A percentile compares a stretch with the other conserved stretches of the same genome.
Conservation (phyloP, 2,329 filamentous ascomycete species). For the Atkinsonella hypoxylon region DNA sequence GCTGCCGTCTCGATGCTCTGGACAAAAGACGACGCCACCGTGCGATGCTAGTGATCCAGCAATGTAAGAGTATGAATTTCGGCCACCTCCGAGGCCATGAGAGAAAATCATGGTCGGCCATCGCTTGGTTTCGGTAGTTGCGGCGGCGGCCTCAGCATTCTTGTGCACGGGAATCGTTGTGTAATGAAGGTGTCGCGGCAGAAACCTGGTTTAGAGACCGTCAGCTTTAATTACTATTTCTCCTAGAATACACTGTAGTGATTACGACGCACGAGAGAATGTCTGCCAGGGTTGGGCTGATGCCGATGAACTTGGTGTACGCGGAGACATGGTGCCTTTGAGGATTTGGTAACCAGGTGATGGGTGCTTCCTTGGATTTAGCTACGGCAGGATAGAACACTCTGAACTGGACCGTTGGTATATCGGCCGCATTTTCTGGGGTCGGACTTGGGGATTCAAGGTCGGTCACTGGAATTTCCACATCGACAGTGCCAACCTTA, state of each 20-base stretch:
- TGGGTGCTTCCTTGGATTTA: slow-evolving; percentile 41
- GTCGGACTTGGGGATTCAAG: slow-evolving; percentile 41
- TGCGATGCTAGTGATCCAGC: slow-evolving; percentile 69
- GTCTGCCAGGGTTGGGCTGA: slow-evolving; percentile 44
- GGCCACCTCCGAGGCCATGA: slow-evolving; percentile 68
- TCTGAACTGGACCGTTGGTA: slow-evolving; percentile 67
- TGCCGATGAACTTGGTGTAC: slow-evolving; percentile 65
- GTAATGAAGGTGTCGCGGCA: slow-evolving; percentile 62
- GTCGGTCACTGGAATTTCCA: slow-evolving; percentile 61
- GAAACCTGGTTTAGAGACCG: slow-evolving; percentile 31
- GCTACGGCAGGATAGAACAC: slow-evolving; percentile 65
- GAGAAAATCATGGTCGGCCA: slow-evolving; percentile 83
- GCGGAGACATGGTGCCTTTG: slow-evolving; percentile 63
- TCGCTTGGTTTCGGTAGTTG: slow-evolving; percentile 35
- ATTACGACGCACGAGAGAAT: slow-evolving; percentile 42
- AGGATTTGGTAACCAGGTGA: slow-evolving; percentile 67
- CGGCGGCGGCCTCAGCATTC: slow-evolving; percentile 54
- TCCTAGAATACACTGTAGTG: background rate
- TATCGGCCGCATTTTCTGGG: slow-evolving; percentile 40
- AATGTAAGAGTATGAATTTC: slow-evolving; percentile 78
- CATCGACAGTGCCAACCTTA: slow-evolving; percentile 66
- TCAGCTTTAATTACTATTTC: background rate
- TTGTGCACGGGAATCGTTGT: slow-evolving; percentile 61
- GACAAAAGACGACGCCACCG: slow-evolving; percentile 67
- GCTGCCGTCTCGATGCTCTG: slow-evolving; percentile 75